A percentile compares a stretch with the other conserved stretches of the same genome.
phyloP scores from a whole-genome alignment of 2,329 filamentous ascomycete genomes.

The Graphilbum fragrans region DNA sequence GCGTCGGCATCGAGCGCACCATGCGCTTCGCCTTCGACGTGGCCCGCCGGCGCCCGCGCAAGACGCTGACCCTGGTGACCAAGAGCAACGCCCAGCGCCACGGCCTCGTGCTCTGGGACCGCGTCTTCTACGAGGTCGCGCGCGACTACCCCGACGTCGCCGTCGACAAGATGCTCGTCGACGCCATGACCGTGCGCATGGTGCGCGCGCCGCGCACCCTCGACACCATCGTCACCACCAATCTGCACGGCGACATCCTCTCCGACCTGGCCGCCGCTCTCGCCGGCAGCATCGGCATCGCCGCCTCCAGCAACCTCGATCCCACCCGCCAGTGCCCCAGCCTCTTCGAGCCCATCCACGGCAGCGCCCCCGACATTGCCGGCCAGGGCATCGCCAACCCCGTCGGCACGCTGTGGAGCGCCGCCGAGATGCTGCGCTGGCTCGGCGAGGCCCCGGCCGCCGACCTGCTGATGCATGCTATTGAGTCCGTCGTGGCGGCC shows the following conservation, averaged over 20 bases:
- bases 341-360: constrained; percentile 48
- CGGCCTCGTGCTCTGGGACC: constrained; percentile 58
- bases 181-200: constrained; percentile 38
- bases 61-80: constrained; percentile 49
- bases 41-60: constrained; percentile 36
- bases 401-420: constrained; percentile 41
- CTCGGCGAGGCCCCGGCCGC: constrained; percentile 35
- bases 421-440: constrained; percentile 40
- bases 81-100: constrained; percentile 56
- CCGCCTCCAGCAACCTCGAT: constrained; percentile 53
- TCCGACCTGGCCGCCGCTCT: constrained; percentile 55
- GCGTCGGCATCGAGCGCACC: constrained; percentile 45
- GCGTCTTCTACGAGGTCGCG: constrained; percentile 41
- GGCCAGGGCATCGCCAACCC: constrained; percentile 41
- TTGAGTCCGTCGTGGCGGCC: constrained; percentile 35
- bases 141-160: constrained; percentile 47
- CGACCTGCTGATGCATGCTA: constrained; percentile 30
- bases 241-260: constrained; percentile 50
- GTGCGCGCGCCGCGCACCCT: constrained; percentile 43
- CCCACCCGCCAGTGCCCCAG: constrained; percentile 36
- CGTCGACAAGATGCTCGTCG: constrained; percentile 52
- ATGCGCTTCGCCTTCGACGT: constrained; percentile 52
- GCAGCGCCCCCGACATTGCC: constrained; percentile 40
- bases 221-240: constrained; percentile 53
- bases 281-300: constrained; percentile 58